Conservation (phyloP, 2,329 filamentous ascomycete species). For the Parastagonospora avenae region DNA sequence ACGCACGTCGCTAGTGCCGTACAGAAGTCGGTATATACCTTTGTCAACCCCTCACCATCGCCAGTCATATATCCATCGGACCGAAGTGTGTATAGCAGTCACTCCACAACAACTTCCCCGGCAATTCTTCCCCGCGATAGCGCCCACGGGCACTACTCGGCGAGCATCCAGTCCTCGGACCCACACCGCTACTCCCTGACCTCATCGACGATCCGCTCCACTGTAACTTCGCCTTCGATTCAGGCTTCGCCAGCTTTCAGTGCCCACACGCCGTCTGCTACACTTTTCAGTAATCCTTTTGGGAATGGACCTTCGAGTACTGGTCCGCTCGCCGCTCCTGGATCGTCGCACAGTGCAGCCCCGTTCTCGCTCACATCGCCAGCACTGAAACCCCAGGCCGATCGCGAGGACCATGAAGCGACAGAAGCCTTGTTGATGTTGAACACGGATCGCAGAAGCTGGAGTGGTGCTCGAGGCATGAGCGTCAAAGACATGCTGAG, state of each 20-base stretch:
- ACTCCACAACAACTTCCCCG: slow-evolving; percentile 49
- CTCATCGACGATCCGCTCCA: slow-evolving; percentile 48
- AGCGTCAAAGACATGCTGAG: slow-evolving; percentile 55
- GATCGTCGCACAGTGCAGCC: slow-evolving; percentile 30
- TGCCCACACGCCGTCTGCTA: slow-evolving; percentile 44
- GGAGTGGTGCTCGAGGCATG: slow-evolving; percentile 49
- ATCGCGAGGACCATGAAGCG: slow-evolving; percentile 68
- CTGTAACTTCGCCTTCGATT: slow-evolving; percentile 41
- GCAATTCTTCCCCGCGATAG: slow-evolving; percentile 47
- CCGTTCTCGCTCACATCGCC: slow-evolving; percentile 45
- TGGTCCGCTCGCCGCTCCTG: slow-evolving; percentile 21
- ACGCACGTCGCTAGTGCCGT: slow-evolving; percentile 19
- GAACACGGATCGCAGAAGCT: slow-evolving; percentile 72
- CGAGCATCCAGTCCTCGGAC: slow-evolving; percentile 50
- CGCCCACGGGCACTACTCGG: slow-evolving; percentile 53
- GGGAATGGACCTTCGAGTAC: slow-evolving; percentile 30
- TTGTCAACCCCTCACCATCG: slow-evolving; percentile 42
- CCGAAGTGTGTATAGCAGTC: slow-evolving; percentile 33
- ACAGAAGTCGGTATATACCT: slow-evolving; percentile 25
- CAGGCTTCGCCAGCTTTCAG: slow-evolving; percentile 47
- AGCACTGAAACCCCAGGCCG: slow-evolving; percentile 42
- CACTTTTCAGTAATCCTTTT: slow-evolving; percentile 40
- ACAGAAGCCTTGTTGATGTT: slow-evolving; percentile 88
- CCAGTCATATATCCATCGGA: slow-evolving; percentile 47
- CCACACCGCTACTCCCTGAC: slow-evolving; percentile 55